Conservation (phyloP, 352 stramenopile species). For the Globisporangium acanthophoron region DNA sequence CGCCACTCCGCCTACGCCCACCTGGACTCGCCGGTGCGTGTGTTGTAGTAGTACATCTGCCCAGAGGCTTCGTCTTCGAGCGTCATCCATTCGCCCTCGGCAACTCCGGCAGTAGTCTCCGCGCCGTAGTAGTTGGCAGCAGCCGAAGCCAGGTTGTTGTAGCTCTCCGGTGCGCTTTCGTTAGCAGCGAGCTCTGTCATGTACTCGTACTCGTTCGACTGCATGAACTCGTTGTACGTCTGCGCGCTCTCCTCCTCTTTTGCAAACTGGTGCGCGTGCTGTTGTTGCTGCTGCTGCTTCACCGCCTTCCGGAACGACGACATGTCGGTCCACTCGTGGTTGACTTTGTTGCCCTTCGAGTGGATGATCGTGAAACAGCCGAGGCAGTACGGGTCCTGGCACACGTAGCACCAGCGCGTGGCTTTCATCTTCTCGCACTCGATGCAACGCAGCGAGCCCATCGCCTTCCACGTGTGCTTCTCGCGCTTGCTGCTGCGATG, state of each 20-base stretch:
- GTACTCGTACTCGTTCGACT: conserved; percentile 76
- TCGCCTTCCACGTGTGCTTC: conserved; percentile 72
- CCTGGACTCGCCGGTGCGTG: conserved; percentile 52
- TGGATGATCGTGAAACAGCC: conserved; percentile 83
- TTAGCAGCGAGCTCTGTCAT: conserved; percentile 37
- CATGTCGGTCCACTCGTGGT: conserved; percentile 71
- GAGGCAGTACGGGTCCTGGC: conserved; percentile 75
- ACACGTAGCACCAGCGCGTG: conserved; percentile 69
- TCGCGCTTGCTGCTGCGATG: conserved; percentile 65
- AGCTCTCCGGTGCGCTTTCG: conserved; percentile 12
- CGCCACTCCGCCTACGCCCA: conserved; percentile 36
- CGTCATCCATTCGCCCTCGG: conserved; percentile 36
- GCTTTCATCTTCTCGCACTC: conserved; percentile 85
- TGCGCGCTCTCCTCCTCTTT: conserved; percentile 57
- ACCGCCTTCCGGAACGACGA: conserved; percentile 42
- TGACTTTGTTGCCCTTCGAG: conserved; percentile 71
- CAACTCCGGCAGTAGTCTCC: conserved; percentile 2
- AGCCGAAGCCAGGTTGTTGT: conserved; percentile 12
- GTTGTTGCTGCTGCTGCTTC: conserved; percentile 28
- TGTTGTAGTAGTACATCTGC: conserved; percentile 75
- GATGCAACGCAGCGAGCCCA: conserved; percentile 70
- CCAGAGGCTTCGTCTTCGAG: conserved; percentile 58
- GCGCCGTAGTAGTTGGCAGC: neutral
- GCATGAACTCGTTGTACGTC: conserved; percentile 73
- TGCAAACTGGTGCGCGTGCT: conserved; percentile 17